These are phyloP conservation scores for Corymbia calophylla DNA, from an alignment of 441 rosid genomes.

Conservation along the genomic window DNA sequence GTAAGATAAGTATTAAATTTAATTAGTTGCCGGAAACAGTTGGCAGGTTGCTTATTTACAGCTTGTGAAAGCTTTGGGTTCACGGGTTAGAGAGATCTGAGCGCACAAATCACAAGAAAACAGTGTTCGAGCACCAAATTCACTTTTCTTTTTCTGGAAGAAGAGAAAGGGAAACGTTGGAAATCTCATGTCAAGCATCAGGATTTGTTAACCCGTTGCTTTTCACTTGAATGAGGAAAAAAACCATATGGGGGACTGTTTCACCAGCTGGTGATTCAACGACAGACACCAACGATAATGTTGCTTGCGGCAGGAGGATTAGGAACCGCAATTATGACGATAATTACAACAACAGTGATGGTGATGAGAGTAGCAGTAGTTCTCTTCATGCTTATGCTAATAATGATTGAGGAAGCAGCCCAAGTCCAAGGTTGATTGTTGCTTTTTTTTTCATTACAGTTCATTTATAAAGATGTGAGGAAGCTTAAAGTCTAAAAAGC, in stretches of 20 bases:
- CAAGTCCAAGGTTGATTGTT: background rate
- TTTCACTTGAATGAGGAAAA: background rate
- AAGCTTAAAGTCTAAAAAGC: background rate
- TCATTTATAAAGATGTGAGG: background rate
- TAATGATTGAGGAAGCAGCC: constrained; percentile 2
- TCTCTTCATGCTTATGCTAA: background rate
- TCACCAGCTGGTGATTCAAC: background rate
- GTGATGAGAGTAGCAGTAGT: background rate
- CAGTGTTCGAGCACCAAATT: background rate
- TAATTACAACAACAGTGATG: constrained; percentile 5
- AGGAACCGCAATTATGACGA: background rate
- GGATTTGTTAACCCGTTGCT: background rate
- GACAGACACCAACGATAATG: background rate
- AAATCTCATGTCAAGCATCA: background rate
- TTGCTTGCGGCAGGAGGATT: background rate
- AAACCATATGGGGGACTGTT: background rate
- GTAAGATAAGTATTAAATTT: background rate
- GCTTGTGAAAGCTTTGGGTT: constrained; percentile 1
- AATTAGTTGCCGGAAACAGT: background rate
- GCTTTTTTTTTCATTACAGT: background rate
- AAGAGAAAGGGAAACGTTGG: background rate
- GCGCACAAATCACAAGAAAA: constrained; percentile 27
- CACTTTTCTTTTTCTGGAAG: background rate
- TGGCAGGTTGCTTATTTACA: background rate
- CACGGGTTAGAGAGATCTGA: constrained; percentile 24